Evolutionary conservation across 495 filamentous ascomycete species (phyloP), one percentile per base, ranked within the genome.

Genomic region (Penicillium maclennaniae): DNA sequence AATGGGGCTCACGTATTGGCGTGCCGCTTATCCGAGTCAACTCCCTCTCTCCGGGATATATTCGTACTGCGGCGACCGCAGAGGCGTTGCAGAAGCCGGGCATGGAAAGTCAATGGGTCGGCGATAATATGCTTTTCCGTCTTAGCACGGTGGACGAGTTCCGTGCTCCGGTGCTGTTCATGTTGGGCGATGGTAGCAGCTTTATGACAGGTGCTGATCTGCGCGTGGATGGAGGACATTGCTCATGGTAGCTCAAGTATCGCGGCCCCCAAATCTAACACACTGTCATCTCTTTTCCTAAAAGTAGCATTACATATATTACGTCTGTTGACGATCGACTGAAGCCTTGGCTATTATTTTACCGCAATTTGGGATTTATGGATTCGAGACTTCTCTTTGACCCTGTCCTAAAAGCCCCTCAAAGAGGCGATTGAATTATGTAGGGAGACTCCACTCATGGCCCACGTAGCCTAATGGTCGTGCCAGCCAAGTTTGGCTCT

Each of bases 31-130:
- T 67, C 38, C 59, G 70, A 0, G 69, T 71, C 15, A 75, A 75
- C 40, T 62, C 58, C 4, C 62, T 75, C 17, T 67, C 60, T 7
- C 71, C 68, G 0, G 69, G 71, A 1, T 69, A 69, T 47, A 72
- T 74, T 45, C 58, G 66, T 20, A 72, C 70, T 10, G 58, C 53
- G 1, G 49, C 49, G 9, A 60, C 56, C 6, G 59, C 46, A 0
- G 53, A 58, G 34, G 41, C 56, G 3, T 31, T 65, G 1, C 25
- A 62, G 34, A 56, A 55, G 36, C 58, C 58, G 2, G 58, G 49
- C 41, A 43, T 83, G 88, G 74, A 91, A 86, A 77, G 81, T 78
- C 71, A 84, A 85, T 69, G 92, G 88, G 86, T 80, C 76, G 54
- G 78, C 72, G n/a, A 66, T 83, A 64, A 60, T 38, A 64, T 64